Conservation (phyloP, 2,329 filamentous ascomycete genomes). For the Didymella keratinophila region DNA sequence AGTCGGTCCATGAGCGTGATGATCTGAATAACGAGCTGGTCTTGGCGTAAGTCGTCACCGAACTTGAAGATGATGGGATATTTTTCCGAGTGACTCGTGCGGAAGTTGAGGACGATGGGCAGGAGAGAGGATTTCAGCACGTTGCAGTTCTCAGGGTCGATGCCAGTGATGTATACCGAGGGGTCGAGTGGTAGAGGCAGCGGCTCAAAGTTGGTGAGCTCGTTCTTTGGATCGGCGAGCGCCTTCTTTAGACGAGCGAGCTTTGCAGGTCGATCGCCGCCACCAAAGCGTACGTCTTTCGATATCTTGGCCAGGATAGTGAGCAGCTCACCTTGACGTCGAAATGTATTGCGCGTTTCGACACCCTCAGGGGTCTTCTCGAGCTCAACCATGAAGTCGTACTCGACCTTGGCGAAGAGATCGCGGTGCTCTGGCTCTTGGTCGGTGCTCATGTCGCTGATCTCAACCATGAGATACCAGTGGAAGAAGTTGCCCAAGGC, state of each 20-base stretch:
- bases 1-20: slow-evolving; percentile 98
- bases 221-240: slow-evolving; percentile 88
- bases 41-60: slow-evolving; percentile 93
- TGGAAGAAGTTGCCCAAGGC: slow-evolving; percentile 93
- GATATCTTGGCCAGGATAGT: slow-evolving; percentile 87
- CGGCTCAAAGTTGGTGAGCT: slow-evolving; percentile 82
- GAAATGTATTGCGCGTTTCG: slow-evolving; percentile 76
- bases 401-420: slow-evolving; percentile 91
- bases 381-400: slow-evolving; percentile 92
- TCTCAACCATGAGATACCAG: slow-evolving; percentile 99
- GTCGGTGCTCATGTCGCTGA: slow-evolving; percentile 80
- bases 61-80: slow-evolving; percentile 98
- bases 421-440: slow-evolving; percentile 78
- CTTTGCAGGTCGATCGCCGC: slow-evolving; percentile 80
- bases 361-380: slow-evolving; percentile 74
- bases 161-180: slow-evolving; percentile 77
- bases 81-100: slow-evolving; percentile 75
- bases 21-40: slow-evolving; percentile 96
- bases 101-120: slow-evolving; percentile 90
- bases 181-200: slow-evolving; percentile 90
- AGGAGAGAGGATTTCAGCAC: slow-evolving; percentile 97
- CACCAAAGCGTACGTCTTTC: slow-evolving; percentile 82
- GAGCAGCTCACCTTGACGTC: slow-evolving; percentile 89
- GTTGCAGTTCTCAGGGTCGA: slow-evolving; percentile 82
- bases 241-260: slow-evolving; percentile 84